Percentiles rank a stretch among this genome's conserved stretches.
Evolutionary conservation across 176 grass and related monocot genomes (phyloP).

Genomic region (Tillandsia fasciculata): DNA sequence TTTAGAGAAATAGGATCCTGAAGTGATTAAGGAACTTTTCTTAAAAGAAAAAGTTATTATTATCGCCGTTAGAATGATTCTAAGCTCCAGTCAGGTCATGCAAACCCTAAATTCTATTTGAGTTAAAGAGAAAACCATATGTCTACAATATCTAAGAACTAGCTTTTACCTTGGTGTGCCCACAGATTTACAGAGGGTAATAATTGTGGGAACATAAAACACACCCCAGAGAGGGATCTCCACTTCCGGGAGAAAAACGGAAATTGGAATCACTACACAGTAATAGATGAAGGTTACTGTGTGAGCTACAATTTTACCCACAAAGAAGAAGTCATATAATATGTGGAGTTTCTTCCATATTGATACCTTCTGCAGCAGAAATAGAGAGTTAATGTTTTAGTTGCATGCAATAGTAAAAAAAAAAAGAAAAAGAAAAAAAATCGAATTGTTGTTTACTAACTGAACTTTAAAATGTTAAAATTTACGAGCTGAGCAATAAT

Average conservation of each 20-base stretch:
- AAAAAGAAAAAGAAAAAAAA: background rate
- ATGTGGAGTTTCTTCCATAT: conserved; percentile 63
- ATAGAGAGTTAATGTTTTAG: conserved; percentile 11
- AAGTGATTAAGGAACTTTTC: too few relatives aligned
- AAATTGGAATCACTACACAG: conserved; percentile 56
- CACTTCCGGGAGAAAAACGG: conserved; percentile 69
- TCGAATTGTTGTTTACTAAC: background rate
- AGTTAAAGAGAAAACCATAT: too few relatives aligned
- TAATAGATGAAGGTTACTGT: conserved; percentile 91
- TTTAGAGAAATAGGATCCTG: too few relatives aligned
- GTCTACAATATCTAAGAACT: background rate
- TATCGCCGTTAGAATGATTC: too few relatives aligned
- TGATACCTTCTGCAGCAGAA: conserved; percentile 51
- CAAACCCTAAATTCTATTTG: too few relatives aligned
- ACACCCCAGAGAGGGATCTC: conserved; percentile 68
- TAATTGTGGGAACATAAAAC: conserved; percentile 70
- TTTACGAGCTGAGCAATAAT: too few relatives aligned
- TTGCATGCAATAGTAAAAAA: background rate
- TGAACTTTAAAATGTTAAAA: too few relatives aligned
- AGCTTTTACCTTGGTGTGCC: conserved; percentile 68
- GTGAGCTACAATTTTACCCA: conserved; percentile 71
- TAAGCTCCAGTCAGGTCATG: too few relatives aligned
- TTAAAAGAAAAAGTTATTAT: too few relatives aligned
- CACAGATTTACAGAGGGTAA: conserved; percentile 72
- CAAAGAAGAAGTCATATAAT: conserved; percentile 83